Conservation (phyloP, 768 basidiomycete genomes). For the Trametes gibbosa region DNA sequence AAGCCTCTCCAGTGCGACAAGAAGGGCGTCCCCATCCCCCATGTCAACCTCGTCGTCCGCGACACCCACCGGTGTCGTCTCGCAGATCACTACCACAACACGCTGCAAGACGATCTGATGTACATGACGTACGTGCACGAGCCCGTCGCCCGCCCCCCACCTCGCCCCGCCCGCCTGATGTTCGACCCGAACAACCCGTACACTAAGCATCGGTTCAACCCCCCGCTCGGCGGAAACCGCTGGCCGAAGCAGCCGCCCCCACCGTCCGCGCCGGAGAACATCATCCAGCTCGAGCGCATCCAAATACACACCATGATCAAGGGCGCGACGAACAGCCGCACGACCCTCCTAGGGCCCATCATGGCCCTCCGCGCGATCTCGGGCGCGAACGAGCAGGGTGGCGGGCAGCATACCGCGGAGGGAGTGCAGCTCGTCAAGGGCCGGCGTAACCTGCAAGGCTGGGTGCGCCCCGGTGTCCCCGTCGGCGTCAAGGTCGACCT, state of each 20-base stretch:
- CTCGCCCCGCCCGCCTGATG: constrained; percentile 58
- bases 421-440: constrained; percentile 80
- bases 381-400: constrained; percentile 74
- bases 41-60: constrained; percentile 60
- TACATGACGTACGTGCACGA: constrained; percentile 93
- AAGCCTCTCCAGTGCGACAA: constrained; percentile 45
- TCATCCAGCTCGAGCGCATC: constrained; percentile 78
- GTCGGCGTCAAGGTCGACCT: constrained; percentile 89
- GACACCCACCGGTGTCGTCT: constrained; percentile 74
- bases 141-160: constrained; percentile 47
- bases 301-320: constrained; percentile 86
- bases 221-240: constrained; percentile 69
- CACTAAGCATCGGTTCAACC: constrained; percentile 72
- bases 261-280: constrained; percentile 61
- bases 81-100: constrained; percentile 77
- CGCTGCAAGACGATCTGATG: constrained; percentile 84
- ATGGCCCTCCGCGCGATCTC: constrained; percentile 86
- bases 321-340: constrained; percentile 68
- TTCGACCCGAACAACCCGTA: constrained; percentile 83
- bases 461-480: constrained; percentile 81
- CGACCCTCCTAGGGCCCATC: constrained; percentile 75
- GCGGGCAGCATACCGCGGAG: constrained; percentile 61
- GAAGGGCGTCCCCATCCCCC: constrained; percentile 70
- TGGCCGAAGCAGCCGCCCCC: constrained; percentile 67
- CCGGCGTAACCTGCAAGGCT: constrained; percentile 69